Evolutionary conservation across 2,329 filamentous ascomycete genomes (phyloP), one percentile per base, ranked within the genome.

Genomic region (Capronia coronata): DNA sequence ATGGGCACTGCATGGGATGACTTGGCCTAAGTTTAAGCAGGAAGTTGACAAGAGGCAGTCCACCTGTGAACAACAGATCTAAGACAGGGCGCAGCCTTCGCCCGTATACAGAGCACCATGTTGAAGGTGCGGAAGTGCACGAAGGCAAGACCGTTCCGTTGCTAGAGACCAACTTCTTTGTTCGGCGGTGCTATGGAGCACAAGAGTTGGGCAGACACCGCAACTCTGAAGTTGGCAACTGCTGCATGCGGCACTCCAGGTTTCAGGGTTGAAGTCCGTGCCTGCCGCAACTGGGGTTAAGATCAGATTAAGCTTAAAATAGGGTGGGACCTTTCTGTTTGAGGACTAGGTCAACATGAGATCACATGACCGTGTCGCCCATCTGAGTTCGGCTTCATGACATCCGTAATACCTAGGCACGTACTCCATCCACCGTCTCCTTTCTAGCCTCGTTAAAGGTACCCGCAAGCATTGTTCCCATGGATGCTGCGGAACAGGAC

Each of bases 401-500:
- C n/a, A n/a, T n/a, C n/a, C n/a, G n/a, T n/a, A n/a, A n/a, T n/a
- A n/a, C n/a, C n/a, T n/a, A n/a, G n/a, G n/a, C n/a, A n/a, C n/a
- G n/a, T n/a, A 7, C 23, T 14, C 38, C 16, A 7, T 41, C 8
- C 2, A 23, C 11, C 30, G n/a, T 6, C 30, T n/a, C 30, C 6
- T 34, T 13, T n/a, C 19, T 32, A 19, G 4, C 13, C 10, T 34
- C n/a, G 11, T 23, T 6, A 45, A n/a, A 22, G 3, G 16, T 25
- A 19, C 21, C 35, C 13, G 2, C 22, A 42, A 32, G 6, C 29
- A 6, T 35, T 34, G 7, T 40, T 37, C 18, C 22, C 8, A 74
- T 74, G 71, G 71, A 74, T 58, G 70, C 68, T 21, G 58, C 65
- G 3, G 68, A 71, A 23, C 69, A 71, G 52, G 64, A 61, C 19